Evolutionary conservation across 2,329 filamentous ascomycete genomes (phyloP), one percentile per base, ranked within the genome.

Genomic region (Colletotrichum phormii): DNA sequence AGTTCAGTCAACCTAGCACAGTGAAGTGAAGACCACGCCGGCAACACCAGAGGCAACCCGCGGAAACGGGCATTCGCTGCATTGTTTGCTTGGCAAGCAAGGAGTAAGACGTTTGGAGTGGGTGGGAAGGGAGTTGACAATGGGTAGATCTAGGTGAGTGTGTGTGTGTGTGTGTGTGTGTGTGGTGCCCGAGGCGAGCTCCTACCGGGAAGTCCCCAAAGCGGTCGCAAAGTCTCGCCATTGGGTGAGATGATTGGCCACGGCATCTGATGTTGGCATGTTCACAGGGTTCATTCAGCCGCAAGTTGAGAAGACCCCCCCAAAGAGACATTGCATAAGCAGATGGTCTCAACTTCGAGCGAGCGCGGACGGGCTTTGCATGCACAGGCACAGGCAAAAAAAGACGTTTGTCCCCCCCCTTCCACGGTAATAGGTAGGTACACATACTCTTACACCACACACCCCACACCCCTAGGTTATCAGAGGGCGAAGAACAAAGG

Each of bases 151-250:
- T 22, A 18, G 18, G 42, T 4, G 42, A 18, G 42, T 35, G 33
- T 35, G 33, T 35, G 33, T 35, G 9, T 35, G 33, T 35, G 42
- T 46, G 18, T 49, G 18, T 42, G 37, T 42, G 18, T 13, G 37
- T 42, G 37, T 7, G 37, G 37, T 42, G 37, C 37, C 15, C 37
- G 15, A 31, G 37, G 49, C 7, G 33, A 15, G 13, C 31, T 65
- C 37, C 51, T 29, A 24, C 62, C 22, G 31, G 62, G 49, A 72
- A 72, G 53, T 9, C 24, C 59, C 58, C 37, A 58, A 58, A 55
- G 51, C 69, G 64, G 64, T 68, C 64, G 64, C 58, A 68, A 68
- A 63, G 37, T 62, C 51, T 42, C 37, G 58, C 35, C 12, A 72
- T 24, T 33, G 5, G 15, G 51, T 13, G 24, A n/a, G 37, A 31